Evolutionary conservation across 208 protist species (phyloP), one percentile per base, ranked within the genome.

Genomic region (Acanthamoeba divionensis): DNA sequence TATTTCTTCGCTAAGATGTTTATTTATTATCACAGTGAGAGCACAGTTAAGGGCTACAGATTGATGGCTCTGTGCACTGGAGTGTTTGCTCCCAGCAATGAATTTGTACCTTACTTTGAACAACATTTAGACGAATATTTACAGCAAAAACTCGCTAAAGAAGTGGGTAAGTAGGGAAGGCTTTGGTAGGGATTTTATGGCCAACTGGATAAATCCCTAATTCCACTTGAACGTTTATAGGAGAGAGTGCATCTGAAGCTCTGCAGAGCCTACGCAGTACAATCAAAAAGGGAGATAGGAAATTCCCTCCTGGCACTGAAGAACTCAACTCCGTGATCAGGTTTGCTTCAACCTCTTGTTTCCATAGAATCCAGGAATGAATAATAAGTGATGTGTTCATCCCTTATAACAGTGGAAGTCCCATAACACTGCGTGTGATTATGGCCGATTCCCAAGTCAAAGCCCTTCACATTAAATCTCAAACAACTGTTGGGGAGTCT

Each of bases 31-130:
- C 0, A 12, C 18, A 87, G 77, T 31, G 77, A 87, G 55, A 87
- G 77, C 77, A 67, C 47, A 36, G 33, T 69, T 13, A 87, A 87
- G 77, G 77, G 77, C n/a, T 18, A 69, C 55, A 31, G 55, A 15
- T 21, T 87, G 55, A 62, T 87, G 77, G 77, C 52, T 21, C n/a
- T 87, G 13, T 87, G 77, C 52, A 67, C 77, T 21, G 55, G 77
- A 26, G 67, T 66, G 26, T 87, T 87, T 44, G 48, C 52, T 38
- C 77, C 77, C 6, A 69, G 55, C 5, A 10, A 55, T 24, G 55
- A 62, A 29, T 67, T 87, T 26, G 33, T 87, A 38, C 77, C 77
- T 12, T 87, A 67, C n/a, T 21, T 87, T 31, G 77, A 87, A 44
- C 77, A 87, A 45, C 67, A 69, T 26, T 36, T 87, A 36, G 77